Conservation (phyloP, 352 stramenopile genomes). For the Phytophthora pinifolia region DNA sequence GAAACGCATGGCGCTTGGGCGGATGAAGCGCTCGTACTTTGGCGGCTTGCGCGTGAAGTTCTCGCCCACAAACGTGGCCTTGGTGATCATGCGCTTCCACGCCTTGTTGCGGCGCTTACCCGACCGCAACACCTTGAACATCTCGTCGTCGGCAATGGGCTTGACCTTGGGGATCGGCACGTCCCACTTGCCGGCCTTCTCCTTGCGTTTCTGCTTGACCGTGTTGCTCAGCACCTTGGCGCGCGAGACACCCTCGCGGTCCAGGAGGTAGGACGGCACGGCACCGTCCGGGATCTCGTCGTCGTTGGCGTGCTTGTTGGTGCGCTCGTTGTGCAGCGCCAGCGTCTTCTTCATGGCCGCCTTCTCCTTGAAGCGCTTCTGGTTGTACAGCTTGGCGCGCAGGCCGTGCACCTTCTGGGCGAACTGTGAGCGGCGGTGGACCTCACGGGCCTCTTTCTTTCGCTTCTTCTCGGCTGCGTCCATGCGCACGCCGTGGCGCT, state of each 20-base stretch:
- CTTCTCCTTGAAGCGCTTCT: constrained; percentile 99
- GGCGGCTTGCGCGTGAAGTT: constrained; percentile 99
- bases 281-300: constrained; percentile 96
- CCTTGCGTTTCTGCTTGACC: constrained; percentile 99
- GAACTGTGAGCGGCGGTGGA: constrained; percentile 97
- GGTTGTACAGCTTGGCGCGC: constrained; percentile 98
- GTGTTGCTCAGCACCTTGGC: constrained; percentile 99
- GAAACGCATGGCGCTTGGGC: constrained; percentile 98
- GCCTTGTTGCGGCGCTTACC: constrained; percentile 96
- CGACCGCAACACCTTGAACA: constrained; percentile 99
- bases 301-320: constrained; percentile 99
- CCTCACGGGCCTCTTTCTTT: constrained; percentile 98
- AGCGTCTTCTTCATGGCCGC: constrained; percentile 99
- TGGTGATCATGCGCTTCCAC: constrained; percentile 91
- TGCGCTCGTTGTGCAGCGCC: constrained; percentile 98
- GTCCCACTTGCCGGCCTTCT: constrained; percentile 99
- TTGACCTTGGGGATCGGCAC: constrained; percentile 99
- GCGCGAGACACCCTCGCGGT: constrained; percentile 97
- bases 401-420: constrained; percentile 99
- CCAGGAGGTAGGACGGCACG: constrained; percentile 98
- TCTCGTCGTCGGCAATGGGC: constrained; percentile 99
- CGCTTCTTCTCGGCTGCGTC: constrained; percentile 96
- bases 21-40: constrained; percentile 99
- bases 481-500: constrained; percentile 98
- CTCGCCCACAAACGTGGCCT: constrained; percentile 98